Evolutionary conservation across 2,329 filamentous ascomycete species (phyloP), one percentile per base, ranked within the genome.

Genomic region (Ophiostoma angusticollis): DNA sequence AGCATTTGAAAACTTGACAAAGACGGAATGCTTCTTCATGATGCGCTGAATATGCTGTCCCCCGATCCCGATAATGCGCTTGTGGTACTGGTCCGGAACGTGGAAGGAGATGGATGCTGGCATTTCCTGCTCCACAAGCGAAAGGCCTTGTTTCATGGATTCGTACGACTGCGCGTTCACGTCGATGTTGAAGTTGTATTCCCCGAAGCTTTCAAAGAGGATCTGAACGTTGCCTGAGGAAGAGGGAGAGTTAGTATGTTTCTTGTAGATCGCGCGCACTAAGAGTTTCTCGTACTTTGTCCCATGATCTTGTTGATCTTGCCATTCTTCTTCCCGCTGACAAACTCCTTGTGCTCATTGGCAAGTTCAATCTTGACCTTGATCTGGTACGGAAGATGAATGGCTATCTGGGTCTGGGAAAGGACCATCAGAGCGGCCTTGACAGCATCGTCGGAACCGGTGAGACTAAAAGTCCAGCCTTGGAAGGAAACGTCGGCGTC

Each of bases 261-360:
- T n/a, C n/a, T n/a, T n/a, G n/a, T n/a, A n/a, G n/a, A n/a, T n/a
- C n/a, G n/a, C n/a, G n/a, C n/a, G n/a, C n/a, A n/a, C n/a, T n/a
- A n/a, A n/a, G n/a, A n/a, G n/a, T n/a, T n/a, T 12, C 28, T 9
- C 68, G 49, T 60, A 74, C 87, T 95, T 61, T 96, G 89, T 18
- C 89, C 91, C 91, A 98, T 98, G 54, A 98, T 98, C 70, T 98
- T 98, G 70, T 98, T 98, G 62, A 98, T 98, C 66, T 98, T 98
- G 61, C 91, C 91, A 53, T 98, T 98, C 69, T 98, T 98, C 70
- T 98, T 98, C 50, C 91, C 91, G 51, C 87, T 95, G 41, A 98
- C 91, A 57, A 98, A 98, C 56, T 98, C 91, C 61, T 98, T 98
- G 67, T 98, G 91, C 64, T 98, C 91, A 55, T 96, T 96, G 54